Evolutionary conservation across 768 basidiomycete species (phyloP), one percentile per base, ranked within the genome.

Genomic region (Neoboletus subvelutipes): DNA sequence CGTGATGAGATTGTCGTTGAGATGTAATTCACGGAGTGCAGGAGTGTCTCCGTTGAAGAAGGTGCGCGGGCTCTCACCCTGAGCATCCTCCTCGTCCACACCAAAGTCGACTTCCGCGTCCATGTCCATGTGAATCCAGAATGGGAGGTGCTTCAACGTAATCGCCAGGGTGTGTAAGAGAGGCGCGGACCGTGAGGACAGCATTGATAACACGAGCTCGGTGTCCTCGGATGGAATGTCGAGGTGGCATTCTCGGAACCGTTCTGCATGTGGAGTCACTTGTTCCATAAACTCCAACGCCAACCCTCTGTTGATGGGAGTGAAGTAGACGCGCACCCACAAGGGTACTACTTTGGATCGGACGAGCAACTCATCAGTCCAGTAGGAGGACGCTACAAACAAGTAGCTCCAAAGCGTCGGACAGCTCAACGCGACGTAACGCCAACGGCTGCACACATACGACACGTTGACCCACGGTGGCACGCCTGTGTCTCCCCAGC

Each of bases 321-420:
- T 11, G 33, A 51, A 26, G 52, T 20, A 4, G 26, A 52, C 24
- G 47, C 18, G 22, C n/a, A 53, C 33, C 24, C 33, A 26, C 33
- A 52, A 34, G 24, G 52, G 48, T 34, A 52, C 18, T 20, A 15
- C 18, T 26, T 51, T 34, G 33, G 54, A 53, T n/a, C 50, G 51
- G 29, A 18, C n/a, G 20, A 55, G 29, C 36, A 6, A n/a, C 24
- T 1, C 37, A 0, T 53, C 36, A 4, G 53, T 54, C 53, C 53
- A 52, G 1, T 20, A 8, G 17, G 37, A 36, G 11, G 20, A 39
- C 17, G 13, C 50, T 24, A 55, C 18, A 26, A 53, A 55, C 54
- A 55, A n/a, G 29, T 53, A 47, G 28, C 29, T 24, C 54, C 54
- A 55, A 29, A 55, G 50, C 5, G 18, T 33, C 17, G 50, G 50